These are phyloP conservation scores for Atkinsonella hypoxylon DNA, from an alignment of 2,329 filamentous ascomycete genomes.

Conservation along the genomic window DNA sequence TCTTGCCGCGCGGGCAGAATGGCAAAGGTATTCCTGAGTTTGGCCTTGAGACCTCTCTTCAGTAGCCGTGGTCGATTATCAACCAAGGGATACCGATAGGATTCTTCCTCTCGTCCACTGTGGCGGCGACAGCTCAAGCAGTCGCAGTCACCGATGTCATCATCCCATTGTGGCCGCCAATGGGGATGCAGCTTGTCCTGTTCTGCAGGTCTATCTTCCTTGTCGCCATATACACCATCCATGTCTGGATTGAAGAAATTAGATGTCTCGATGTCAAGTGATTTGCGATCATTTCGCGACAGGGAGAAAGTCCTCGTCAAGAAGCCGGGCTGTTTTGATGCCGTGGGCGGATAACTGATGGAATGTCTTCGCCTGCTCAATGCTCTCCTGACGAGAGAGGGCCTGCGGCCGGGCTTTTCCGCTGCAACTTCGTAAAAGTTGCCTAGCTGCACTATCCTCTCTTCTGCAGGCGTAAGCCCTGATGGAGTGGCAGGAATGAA, in stretches of 20 bases:
- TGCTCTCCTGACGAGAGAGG: constrained; percentile 42
- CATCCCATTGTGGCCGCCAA: constrained; percentile 44
- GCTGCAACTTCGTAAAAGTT: constrained; percentile 39
- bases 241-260: constrained; percentile 16
- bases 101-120: constrained; percentile 26
- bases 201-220: constrained; percentile 36
- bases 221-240: constrained; percentile 26
- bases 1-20: constrained; percentile 41
- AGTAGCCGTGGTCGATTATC: constrained; percentile 35
- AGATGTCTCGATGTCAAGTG: constrained; percentile 15
- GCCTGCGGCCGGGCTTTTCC: constrained; percentile 31
- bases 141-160: constrained; percentile 21
- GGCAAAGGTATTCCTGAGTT: constrained; percentile 47
- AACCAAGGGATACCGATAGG: constrained; percentile 35
- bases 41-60: constrained; percentile 37
- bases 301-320: constrained; percentile 42
- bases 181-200: constrained; percentile 45
- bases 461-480: constrained; percentile 41
- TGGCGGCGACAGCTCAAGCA: constrained; percentile 20
- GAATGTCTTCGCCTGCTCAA: constrained; percentile 36
- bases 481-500: constrained; percentile 54
- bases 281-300: constrained; percentile 26
- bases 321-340: constrained; percentile 29
- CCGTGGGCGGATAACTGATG: constrained; percentile 27
- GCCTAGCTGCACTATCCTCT: constrained; percentile 39